phyloP scores from a whole-genome alignment of 2,329 filamentous ascomycete species.

The Diplodia sapinea region DNA sequence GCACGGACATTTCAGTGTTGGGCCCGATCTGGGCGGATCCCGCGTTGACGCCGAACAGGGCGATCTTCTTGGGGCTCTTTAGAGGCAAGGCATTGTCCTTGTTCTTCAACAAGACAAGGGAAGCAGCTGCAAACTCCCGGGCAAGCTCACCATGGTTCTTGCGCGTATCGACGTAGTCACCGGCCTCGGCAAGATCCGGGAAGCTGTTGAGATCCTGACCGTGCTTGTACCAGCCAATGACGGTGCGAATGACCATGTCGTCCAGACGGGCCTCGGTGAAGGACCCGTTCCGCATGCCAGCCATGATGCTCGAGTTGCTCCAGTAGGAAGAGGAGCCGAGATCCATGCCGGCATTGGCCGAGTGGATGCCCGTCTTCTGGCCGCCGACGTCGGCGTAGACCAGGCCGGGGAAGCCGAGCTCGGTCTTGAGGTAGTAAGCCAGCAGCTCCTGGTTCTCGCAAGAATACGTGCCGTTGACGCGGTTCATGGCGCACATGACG shows the following conservation, averaged over 20 bases:
- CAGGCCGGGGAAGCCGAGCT: conserved; percentile 52
- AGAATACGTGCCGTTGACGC: conserved; percentile 51
- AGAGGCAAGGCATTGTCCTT: conserved; percentile 57
- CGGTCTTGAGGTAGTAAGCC: conserved; percentile 54
- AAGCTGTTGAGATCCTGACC: conserved; percentile 51
- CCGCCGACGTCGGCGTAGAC: conserved; percentile 37
- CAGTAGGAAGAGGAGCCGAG: conserved; percentile 16
- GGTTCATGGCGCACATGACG: conserved; percentile 76
- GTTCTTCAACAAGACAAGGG: conserved; percentile 58
- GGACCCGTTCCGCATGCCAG: conserved; percentile 49
- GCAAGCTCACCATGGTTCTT: conserved; percentile 45
- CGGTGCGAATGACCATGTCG: conserved; percentile 56
- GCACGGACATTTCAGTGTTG: conserved; percentile 40
- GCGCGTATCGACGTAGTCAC: conserved; percentile 39
- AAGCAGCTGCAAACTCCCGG: conserved; percentile 50
- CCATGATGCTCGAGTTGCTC: conserved; percentile 43
- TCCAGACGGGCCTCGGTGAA: conserved; percentile 50
- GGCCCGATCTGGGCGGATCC: conserved; percentile 58
- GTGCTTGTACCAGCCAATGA: conserved; percentile 55
- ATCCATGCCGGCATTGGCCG: conserved; percentile 41
- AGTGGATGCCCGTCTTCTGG: conserved; percentile 40
- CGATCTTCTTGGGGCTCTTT: conserved; percentile 56
- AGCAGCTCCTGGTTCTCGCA: conserved; percentile 54
- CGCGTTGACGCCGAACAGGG: conserved; percentile 58
- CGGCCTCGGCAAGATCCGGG: conserved; percentile 43